Base-by-base conservation (phyloP, 352 stramenopile genomes). In the Phytopythium delawarense region DNA sequence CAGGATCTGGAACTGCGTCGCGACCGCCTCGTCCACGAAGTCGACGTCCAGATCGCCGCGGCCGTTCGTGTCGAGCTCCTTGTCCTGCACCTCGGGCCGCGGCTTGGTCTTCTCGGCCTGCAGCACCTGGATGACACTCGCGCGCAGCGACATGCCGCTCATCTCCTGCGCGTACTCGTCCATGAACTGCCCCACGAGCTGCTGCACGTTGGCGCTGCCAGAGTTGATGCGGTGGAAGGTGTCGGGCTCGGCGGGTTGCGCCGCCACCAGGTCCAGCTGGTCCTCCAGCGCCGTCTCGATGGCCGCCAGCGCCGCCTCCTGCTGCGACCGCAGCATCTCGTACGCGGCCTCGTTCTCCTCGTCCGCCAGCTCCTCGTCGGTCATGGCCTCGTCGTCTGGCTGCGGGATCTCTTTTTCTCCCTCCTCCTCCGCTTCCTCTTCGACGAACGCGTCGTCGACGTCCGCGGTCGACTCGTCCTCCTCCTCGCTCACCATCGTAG, bases 151-250 rank as follows among this genome's bases (percentile, higher is more conserved):
- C 32, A 78, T 76, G 32, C 66, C 64, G 2, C 62, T 57, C 54
- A 87, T 67, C 42, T 89, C 79, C 7, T 76, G 57, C 34, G 69
- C n/a, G 67, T 89, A 89, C 40, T 79, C 55, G 44, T 46, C 50
- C 75, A 86, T 75, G 58, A 89, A 89, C 59, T 78, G 66, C 25
- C 44, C 49, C 51, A 87, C 68, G 18, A 89, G 66, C 13, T 71
- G 53, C 40, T 69, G 40, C 12, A 89, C 67, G 23, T 68, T 37
- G 8, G 46, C 40, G 23, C 61, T 67, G 57, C 54, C 64, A 32
- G 53, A 58, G 49, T 71, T 61, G 64, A 75, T 63, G 23, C 59
- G 53, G 5, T 59, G 15, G 37, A 75, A 71, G 40, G 42, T 51
- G 64, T 75, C 68, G 0, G 64, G 64, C n/a, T 18, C 18, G 5